Evolutionary conservation across 148 eudicot genomes (phyloP).

Genomic region (Fagopyrum tataricum): DNA sequence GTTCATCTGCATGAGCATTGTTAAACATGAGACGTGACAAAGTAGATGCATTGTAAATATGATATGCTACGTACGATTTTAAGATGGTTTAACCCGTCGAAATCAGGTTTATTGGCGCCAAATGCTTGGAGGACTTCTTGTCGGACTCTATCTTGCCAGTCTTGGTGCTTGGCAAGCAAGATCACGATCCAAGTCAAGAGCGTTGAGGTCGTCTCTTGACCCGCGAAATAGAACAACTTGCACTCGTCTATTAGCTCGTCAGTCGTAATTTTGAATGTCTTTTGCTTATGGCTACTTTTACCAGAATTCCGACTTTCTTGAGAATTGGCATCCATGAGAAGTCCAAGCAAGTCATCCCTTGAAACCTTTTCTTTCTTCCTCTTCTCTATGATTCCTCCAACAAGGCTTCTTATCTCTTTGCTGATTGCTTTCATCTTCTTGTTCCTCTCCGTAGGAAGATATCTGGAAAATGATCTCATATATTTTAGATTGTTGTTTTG

Average conservation of each 20-base stretch:
- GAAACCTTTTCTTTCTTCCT: constrained; percentile 16
- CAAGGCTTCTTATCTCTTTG: background rate
- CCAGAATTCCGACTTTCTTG: no score
- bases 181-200: constrained; percentile 32
- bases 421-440: constrained; percentile 19
- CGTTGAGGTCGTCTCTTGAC: constrained; percentile 29
- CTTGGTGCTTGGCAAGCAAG: constrained; percentile 27
- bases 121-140: background rate
- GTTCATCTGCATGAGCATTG: constrained; percentile 27
- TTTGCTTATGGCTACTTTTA: no score
- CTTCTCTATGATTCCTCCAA: constrained; percentile 24
- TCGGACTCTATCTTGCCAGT: constrained; percentile 29
- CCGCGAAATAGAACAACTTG: constrained; percentile 36
- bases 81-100: background rate
- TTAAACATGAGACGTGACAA: no score
- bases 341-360: constrained; percentile 27
- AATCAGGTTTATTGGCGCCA: background rate
- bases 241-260: constrained; percentile 32
- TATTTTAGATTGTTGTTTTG: no score
- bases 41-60: background rate
- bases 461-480: constrained; percentile 12
- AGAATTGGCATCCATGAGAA: constrained; percentile 21
- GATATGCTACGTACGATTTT: background rate
- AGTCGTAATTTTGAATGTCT: constrained; percentile 15
- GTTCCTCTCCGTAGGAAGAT: constrained; percentile 19